phyloP scores from a whole-genome alignment of 345 rosid species.

The Rhodamnia argentea region DNA sequence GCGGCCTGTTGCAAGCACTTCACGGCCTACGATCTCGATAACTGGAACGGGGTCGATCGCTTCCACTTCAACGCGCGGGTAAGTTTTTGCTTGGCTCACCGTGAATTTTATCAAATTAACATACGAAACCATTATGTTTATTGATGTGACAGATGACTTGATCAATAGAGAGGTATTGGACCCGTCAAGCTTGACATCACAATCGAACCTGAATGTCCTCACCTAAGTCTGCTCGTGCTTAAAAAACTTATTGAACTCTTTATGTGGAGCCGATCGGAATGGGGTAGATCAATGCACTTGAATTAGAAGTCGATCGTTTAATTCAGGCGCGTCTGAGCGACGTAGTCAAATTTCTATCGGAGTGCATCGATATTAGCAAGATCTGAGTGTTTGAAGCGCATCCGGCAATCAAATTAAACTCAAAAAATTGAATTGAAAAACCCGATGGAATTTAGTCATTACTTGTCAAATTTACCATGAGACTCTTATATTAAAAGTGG shows the following conservation, averaged over 20 bases:
- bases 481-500: too few species aligned
- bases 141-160: background rate
- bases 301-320: background rate
- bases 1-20: slow-evolving; percentile 89
- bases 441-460: background rate
- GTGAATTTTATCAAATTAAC: background rate
- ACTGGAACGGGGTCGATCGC: slow-evolving; percentile 76
- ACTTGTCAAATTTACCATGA: too few species aligned
- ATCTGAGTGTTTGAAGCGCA: rapidly evolving
- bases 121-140: background rate
- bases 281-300: rapidly evolving
- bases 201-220: background rate
- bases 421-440: background rate
- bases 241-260: background rate
- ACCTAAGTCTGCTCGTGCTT: background rate
- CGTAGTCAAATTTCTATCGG: background rate
- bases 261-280: background rate
- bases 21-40: slow-evolving; percentile 83
- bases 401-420: background rate
- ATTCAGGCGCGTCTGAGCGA: background rate
- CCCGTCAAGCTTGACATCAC: too few species aligned
- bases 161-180: background rate
- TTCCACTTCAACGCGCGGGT: slow-evolving; percentile 81
- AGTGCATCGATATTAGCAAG: background rate
- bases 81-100: background rate